Conservation (phyloP, 768 basidiomycete genomes). For the Chalciporus piperatus region DNA sequence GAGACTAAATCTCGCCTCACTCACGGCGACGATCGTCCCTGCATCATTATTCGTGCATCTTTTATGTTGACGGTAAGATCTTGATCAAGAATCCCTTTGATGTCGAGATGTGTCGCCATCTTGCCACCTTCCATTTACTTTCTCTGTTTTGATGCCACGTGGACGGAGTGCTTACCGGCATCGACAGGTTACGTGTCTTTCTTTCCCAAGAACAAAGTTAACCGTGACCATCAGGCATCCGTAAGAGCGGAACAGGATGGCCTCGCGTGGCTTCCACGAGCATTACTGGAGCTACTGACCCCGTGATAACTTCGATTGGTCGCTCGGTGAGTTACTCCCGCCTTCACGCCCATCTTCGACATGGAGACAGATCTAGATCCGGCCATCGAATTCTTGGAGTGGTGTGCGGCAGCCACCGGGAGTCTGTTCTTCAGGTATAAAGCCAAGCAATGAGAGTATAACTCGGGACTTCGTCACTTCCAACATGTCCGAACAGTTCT, state of each 20-base stretch:
- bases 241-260: slow-evolving; percentile 17
- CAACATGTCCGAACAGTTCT: slow-evolving; percentile 7
- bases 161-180: not conserved
- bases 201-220: not conserved
- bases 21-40: slow-evolving; percentile 10
- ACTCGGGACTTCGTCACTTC: not conserved
- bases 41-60: not conserved
- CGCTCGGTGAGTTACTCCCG: not conserved
- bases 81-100: no score
- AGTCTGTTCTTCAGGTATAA: slow-evolving; percentile 9
- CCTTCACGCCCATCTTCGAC: not conserved
- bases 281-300: not conserved
- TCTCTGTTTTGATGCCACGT: not conserved
- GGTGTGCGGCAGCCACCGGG: slow-evolving; percentile 14
- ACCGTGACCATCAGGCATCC: not conserved
- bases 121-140: not conserved
- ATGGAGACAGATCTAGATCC: slow-evolving; percentile 7
- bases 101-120: no score
- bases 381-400: not conserved
- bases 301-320: not conserved
- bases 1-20: not conserved
- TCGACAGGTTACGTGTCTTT: not conserved
- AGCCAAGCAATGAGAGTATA: not conserved
- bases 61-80: not conserved
- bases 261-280: slow-evolving; percentile 20